Evolutionary conservation across 768 basidiomycete genomes (phyloP).

Genomic region (Myochromella boudieri): DNA sequence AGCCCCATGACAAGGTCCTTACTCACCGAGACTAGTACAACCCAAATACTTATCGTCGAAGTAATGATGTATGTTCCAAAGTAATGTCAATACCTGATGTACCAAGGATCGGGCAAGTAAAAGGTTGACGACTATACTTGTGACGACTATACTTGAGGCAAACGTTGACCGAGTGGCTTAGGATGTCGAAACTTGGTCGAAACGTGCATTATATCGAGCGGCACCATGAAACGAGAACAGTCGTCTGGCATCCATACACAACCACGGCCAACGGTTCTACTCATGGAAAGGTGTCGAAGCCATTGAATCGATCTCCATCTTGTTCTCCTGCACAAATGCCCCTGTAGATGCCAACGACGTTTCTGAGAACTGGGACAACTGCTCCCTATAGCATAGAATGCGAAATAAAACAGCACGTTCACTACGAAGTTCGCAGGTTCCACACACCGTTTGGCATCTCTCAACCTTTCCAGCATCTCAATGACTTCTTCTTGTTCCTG

Average conservation of each 20-base stretch:
- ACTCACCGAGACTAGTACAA: too few species aligned
- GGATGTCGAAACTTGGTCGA: too few species aligned
- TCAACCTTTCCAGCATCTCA: conserved; percentile 61
- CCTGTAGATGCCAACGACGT: conserved; percentile 35
- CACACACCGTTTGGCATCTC: conserved; percentile 61
- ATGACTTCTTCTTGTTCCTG: conserved; percentile 74
- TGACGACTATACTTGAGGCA: too few species aligned
- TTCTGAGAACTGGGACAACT: conserved; percentile 52
- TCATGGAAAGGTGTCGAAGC: conserved; percentile 65
- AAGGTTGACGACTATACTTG: too few species aligned
- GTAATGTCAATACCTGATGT: too few species aligned
- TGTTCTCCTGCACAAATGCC: conserved; percentile 24
- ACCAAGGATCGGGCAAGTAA: too few species aligned
- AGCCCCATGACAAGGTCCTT: too few species aligned
- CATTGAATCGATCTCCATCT: conserved; percentile 74
- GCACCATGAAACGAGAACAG: too few species aligned
- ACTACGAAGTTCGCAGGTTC: background rate
- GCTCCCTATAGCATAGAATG: conserved; percentile 37
- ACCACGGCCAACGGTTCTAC: conserved; percentile 3
- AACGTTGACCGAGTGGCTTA: too few species aligned
- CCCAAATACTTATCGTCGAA: too few species aligned
- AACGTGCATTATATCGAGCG: too few species aligned
- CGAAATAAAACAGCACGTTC: background rate
- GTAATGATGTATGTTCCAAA: too few species aligned
- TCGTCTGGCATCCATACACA: background rate